Evolutionary conservation across 768 basidiomycete genomes (phyloP), one percentile per base, ranked within the genome.

Genomic region (Trametes cubensis): DNA sequence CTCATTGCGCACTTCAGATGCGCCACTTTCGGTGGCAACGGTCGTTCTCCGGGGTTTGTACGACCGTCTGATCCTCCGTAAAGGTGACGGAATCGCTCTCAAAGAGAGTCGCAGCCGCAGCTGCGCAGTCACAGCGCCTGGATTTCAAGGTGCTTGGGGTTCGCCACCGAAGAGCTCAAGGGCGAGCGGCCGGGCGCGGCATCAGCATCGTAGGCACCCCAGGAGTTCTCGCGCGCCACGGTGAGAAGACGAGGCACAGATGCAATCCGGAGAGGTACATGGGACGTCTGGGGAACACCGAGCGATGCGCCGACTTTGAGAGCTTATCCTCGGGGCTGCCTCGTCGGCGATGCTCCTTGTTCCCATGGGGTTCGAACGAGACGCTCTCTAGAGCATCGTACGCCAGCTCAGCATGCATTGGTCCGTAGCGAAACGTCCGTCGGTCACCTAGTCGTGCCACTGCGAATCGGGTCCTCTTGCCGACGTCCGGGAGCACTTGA

Each of bases 221-320:
- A 15, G 23, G 25, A 49, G 48, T 26, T 38, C 30, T 44, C n/a
- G 55, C n/a, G 28, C 51, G 30, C 38, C 51, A 53, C 51, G 15
- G 55, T 56, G 55, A 21, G 55, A 46, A 56, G 45, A 26, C 20
- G 34, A 56, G 45, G 45, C n/a, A 47, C 55, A 15, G 25, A 21
- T 34, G 18, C 28, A 21, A 17, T 44, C 7, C 45, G 44, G 17
- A 42, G 18, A 55, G 55, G 55, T 21, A 56, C 55, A n/a, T 6
- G 53, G 41, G 2, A 34, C 34, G 34, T 34, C 8, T 25, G 13
- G 46, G 17, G 26, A 26, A 49, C 6, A 17, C 23, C 25, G 13
- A 23, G 21, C 21, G 48, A 28, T 49, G n/a, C 48, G 48, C 48
- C 47, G 25, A 21, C 2, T 11, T 25, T 15, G 28, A 28, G 47